phyloP scores from a whole-genome alignment of 352 stramenopile genomes.

The Phytophthora citricola region DNA sequence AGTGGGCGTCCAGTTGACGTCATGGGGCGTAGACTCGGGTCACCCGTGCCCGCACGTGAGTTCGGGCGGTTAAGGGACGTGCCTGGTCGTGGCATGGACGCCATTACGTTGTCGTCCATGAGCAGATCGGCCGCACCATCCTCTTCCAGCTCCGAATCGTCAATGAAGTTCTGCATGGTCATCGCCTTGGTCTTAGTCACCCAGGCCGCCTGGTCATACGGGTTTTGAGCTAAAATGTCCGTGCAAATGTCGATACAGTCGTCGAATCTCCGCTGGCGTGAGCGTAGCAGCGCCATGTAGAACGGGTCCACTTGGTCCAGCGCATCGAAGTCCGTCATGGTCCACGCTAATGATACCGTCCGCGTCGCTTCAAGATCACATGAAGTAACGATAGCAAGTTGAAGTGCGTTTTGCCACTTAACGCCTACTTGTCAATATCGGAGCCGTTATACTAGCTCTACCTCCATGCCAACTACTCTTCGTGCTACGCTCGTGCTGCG shows the following conservation, averaged over 20 bases:
- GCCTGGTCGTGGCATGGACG: slow-evolving; percentile 84
- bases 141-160: slow-evolving; percentile 94
- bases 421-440: too few relatives aligned
- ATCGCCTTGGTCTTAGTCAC: slow-evolving; percentile 91
- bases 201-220: slow-evolving; percentile 91
- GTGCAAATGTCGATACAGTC: slow-evolving; percentile 88
- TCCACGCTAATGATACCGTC: background rate
- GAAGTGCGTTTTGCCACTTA: background rate
- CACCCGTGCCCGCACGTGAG: slow-evolving; percentile 47
- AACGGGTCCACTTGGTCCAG: slow-evolving; percentile 89
- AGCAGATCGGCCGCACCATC: slow-evolving; percentile 91
- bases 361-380: slow-evolving; percentile 13
- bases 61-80: slow-evolving; percentile 91
- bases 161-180: slow-evolving; percentile 90
- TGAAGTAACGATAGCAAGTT: slow-evolving; percentile 7
- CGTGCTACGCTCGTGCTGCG: background rate
- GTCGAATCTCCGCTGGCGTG: slow-evolving; percentile 76
- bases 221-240: slow-evolving; percentile 84
- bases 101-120: slow-evolving; percentile 94
- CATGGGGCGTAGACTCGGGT: slow-evolving; percentile 87
- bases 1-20: slow-evolving; percentile 83
- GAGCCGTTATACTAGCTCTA: background rate
- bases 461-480: slow-evolving; percentile 9
- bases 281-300: slow-evolving; percentile 85
- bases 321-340: slow-evolving; percentile 36